A percentile compares a stretch with the other conserved stretches of the same genome.
These are phyloP conservation scores for Aspergillus egyptiacus DNA, from an alignment of 495 filamentous ascomycete genomes.

Conservation along the genomic window DNA sequence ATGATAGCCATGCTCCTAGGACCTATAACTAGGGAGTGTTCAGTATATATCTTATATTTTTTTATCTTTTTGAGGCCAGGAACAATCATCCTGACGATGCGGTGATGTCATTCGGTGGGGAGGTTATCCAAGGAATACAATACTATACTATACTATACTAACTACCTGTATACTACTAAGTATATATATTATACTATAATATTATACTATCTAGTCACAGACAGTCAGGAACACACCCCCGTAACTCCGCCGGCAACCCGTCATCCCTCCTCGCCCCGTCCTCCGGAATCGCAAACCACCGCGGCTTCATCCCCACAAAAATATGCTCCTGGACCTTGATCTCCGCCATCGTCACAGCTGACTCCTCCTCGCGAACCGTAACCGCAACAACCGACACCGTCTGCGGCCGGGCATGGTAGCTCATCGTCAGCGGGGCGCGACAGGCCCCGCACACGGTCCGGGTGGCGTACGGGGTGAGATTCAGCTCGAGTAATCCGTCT, in stretches of 20 bases:
- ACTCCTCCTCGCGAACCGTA: background rate
- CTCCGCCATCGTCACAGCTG: background rate
- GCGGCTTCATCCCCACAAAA: background rate
- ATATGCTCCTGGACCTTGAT: background rate
- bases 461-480: background rate
- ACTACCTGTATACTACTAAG: no score
- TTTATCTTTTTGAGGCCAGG: background rate
- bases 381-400: background rate
- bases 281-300: background rate
- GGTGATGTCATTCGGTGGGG: slow-evolving; percentile 1
- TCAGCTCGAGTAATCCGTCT: background rate
- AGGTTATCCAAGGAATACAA: no score
- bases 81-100: background rate
- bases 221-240: background rate
- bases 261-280: background rate
- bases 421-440: background rate
- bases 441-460: background rate
- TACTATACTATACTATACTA: no score
- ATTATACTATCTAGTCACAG: background rate
- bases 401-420: background rate
- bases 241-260: background rate
- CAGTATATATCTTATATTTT: no score
- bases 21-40: no score
- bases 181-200: background rate
- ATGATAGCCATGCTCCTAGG: no score